Base-by-base conservation (phyloP, 176 grass and related monocot species). In the Rhynchospora breviuscula region DNA sequence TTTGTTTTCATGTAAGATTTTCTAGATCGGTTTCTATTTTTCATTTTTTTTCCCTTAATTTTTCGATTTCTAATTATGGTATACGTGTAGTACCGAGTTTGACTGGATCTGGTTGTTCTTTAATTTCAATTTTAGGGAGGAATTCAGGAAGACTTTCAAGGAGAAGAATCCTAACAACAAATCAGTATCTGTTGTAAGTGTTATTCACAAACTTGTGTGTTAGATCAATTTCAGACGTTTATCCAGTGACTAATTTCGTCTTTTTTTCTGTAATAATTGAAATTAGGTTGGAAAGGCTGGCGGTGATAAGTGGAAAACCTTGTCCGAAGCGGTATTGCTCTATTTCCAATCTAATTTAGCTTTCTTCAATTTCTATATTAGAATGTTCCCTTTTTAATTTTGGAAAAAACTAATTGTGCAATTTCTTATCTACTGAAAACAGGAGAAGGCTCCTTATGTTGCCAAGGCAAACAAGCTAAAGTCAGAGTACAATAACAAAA, bases 161-260 rank as follows among this genome's bases (percentile, higher is more conserved):
- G 89, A 98, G 90, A 93, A 93, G 87, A 92, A 98, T 89, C 95
- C 95, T 22, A 94, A 94, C 81, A 98, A 98, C 14, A 94, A 85
- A 88, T 92, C 89, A 8, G 95, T 98, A 2, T 88, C 92, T 23
- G 95, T 87, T 33, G 95, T 98, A 86, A 85, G 91, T 85, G 62
- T 46, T 70, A 11, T 8, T 1, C 1, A 2, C 0, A 7, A 44
- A 61, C 80, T 33, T 53, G 10, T 11, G 61, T 46, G 0, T 33
- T 52, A 14, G 33, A 44, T 72, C 9, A 64, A 74, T 67, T 54
- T 58, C 1, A 29, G 23, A 47, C 46, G 7, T 60, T 43, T 51
- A 35, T 1, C 0, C 5, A 13, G 0, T 11, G 17, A 43, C 2
- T 26, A 43, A 14, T 83, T 77, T 78, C 6, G 15, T 58, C 11